A percentile compares a stretch with the other conserved stretches of the same genome.
Conservation (phyloP, 2,329 filamentous ascomycete species). For the Venturia nashicola region DNA sequence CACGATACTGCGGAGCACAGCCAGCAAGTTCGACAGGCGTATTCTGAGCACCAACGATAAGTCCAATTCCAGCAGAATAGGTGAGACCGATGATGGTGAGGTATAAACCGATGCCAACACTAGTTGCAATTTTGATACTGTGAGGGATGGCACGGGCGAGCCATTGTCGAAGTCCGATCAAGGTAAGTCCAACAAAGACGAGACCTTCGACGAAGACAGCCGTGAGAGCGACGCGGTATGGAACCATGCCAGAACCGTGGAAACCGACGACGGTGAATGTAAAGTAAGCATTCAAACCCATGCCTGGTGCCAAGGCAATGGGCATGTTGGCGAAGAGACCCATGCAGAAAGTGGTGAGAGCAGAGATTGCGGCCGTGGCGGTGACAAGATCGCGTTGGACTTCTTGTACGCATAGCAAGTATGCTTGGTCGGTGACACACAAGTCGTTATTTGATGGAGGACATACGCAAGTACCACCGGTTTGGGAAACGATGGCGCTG, state of each 20-base stretch:
- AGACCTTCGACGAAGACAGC: constrained; percentile 84
- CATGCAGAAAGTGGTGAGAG: constrained; percentile 71
- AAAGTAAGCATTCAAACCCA: constrained; percentile 83
- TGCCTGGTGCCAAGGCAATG: constrained; percentile 55
- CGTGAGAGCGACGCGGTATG: constrained; percentile 65
- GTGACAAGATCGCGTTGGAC: constrained; percentile 73
- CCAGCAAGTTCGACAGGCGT: constrained; percentile 68
- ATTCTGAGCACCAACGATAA: constrained; percentile 54
- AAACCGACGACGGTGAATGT: constrained; percentile 69
- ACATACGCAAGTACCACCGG: constrained; percentile 67
- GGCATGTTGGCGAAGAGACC: constrained; percentile 70
- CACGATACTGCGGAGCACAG: constrained; percentile 37
- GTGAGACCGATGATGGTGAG: constrained; percentile 64
- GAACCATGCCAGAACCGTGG: constrained; percentile 60
- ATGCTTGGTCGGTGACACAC: constrained; percentile 45
- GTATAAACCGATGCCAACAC: constrained; percentile 76
- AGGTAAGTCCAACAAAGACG: constrained; percentile 68
- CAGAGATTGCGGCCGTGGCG: constrained; percentile 71
- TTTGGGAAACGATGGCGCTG: constrained; percentile 58
- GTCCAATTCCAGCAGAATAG: constrained; percentile 71
- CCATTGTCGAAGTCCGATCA: constrained; percentile 69
- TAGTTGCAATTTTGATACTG: constrained; percentile 77
- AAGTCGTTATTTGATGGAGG: constrained; percentile 31
- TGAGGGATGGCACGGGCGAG: constrained; percentile 68
- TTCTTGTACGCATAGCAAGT: constrained; percentile 47